Percentiles rank a stretch among this genome's conserved stretches.
Evolutionary conservation across 352 stramenopile species (phyloP).

Genomic region (Globisporangium cylindrosporum): DNA sequence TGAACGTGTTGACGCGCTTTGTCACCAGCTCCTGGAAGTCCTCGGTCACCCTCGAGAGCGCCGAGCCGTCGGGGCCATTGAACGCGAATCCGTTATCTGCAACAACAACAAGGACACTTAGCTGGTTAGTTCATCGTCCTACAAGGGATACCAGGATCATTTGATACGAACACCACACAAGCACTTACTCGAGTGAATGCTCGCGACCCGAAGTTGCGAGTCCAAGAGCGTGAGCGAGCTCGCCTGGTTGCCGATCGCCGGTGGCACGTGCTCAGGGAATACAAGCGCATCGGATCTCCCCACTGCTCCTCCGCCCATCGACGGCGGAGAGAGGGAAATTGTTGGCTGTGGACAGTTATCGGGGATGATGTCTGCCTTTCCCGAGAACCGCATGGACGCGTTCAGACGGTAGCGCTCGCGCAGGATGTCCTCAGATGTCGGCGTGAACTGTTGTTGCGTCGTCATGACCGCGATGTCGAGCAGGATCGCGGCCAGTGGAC

Average conservation of each 20-base stretch:
- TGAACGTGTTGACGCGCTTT: conserved; percentile 27
- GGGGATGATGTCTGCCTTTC: conserved; percentile 17
- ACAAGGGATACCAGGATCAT: neutral
- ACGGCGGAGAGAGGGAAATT: neutral
- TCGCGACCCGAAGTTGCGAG: conserved; percentile 11
- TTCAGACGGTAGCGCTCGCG: conserved; percentile 40
- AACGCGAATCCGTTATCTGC: conserved; percentile 35
- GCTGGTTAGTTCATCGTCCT: neutral
- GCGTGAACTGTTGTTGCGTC: conserved; percentile 48
- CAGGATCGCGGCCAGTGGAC: conserved; percentile 39
- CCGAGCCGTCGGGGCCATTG: conserved; percentile 23
- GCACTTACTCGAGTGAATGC: conserved; percentile 15
- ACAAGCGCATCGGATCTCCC: conserved; percentile 10
- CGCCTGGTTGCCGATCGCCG: neutral
- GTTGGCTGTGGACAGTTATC: neutral
- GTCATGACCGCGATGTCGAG: conserved; percentile 39
- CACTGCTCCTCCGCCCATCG: neutral
- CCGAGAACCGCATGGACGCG: conserved; percentile 12
- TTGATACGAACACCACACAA: neutral
- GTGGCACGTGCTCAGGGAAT: neutral
- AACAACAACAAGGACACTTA: neutral
- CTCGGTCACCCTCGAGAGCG: neutral
- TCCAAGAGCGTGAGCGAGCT: conserved; percentile 10
- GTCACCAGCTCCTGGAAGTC: conserved; percentile 26
- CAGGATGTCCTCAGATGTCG: conserved; percentile 56